phyloP scores from a whole-genome alignment of 352 stramenopile species.

The Pythium volutum region DNA sequence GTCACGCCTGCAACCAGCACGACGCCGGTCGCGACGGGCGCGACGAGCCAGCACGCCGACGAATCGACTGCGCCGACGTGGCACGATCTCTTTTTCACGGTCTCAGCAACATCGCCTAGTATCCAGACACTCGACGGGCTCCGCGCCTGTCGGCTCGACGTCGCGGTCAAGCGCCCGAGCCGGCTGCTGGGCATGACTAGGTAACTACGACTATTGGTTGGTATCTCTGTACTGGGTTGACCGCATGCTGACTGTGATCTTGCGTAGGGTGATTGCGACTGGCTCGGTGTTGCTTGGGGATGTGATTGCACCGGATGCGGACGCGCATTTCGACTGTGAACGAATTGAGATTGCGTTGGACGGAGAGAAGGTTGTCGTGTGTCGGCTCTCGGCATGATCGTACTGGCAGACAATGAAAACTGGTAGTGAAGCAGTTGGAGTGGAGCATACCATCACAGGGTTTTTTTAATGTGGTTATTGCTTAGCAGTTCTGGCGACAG shows the following conservation, averaged over 20 bases:
- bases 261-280: not conserved
- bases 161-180: conserved; percentile 18
- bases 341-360: not conserved
- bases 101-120: not conserved
- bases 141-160: conserved; percentile 7
- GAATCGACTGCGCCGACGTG: conserved; percentile 10
- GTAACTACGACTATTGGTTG: no score
- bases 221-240: not conserved
- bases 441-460: no score
- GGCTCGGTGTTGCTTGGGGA: not conserved
- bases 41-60: conserved; percentile 10
- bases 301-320: not conserved
- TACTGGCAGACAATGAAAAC: no score
- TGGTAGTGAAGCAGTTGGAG: no score
- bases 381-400: not conserved
- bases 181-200: conserved; percentile 11
- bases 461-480: not conserved
- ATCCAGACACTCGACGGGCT: conserved; percentile 5
- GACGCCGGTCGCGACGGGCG: conserved; percentile 1
- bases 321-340: not conserved
- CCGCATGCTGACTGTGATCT: no score
- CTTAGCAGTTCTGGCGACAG: not conserved
- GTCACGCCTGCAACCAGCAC: not conserved
- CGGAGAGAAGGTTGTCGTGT: not conserved
- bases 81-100: not conserved